Percentiles rank a stretch among this genome's conserved stretches.
Evolutionary conservation across 257 asterid species (phyloP).

Genomic region (Nicotiana benthamiana): DNA sequence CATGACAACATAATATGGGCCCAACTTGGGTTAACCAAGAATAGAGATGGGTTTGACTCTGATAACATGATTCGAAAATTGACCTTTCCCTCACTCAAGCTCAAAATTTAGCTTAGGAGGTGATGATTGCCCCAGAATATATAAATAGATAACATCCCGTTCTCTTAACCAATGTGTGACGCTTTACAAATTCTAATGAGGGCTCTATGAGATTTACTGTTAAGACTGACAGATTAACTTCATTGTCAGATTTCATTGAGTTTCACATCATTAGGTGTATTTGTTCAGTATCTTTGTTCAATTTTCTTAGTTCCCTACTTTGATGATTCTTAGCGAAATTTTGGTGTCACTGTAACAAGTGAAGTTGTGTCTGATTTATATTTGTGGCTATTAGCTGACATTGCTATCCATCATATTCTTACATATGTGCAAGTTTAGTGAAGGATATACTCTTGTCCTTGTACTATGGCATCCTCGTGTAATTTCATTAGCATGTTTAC

Average conservation of each 20-base stretch:
- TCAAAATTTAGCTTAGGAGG: no score
- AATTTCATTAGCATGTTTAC: slow-evolving; percentile 3
- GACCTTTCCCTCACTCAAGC: no score
- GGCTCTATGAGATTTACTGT: neutral
- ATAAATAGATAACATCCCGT: no score
- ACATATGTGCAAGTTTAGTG: neutral
- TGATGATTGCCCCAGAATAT: no score
- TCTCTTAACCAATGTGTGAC: no score
- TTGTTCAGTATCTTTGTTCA: neutral
- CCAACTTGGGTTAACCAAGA: no score
- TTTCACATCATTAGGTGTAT: neutral
- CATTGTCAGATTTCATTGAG: neutral
- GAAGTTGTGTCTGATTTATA: neutral
- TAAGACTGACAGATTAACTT: neutral
- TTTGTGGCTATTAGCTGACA: neutral
- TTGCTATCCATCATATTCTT: neutral
- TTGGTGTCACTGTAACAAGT: neutral
- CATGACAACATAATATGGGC: no score
- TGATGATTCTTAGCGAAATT: neutral
- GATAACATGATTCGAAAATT: no score
- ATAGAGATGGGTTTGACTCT: no score
- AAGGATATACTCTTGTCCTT: neutral
- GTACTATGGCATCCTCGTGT: neutral
- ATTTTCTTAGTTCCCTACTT: neutral
- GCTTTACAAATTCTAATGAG: no score